Conservation (phyloP, 2,329 filamentous ascomycete species). For the Penicillium expansum region DNA sequence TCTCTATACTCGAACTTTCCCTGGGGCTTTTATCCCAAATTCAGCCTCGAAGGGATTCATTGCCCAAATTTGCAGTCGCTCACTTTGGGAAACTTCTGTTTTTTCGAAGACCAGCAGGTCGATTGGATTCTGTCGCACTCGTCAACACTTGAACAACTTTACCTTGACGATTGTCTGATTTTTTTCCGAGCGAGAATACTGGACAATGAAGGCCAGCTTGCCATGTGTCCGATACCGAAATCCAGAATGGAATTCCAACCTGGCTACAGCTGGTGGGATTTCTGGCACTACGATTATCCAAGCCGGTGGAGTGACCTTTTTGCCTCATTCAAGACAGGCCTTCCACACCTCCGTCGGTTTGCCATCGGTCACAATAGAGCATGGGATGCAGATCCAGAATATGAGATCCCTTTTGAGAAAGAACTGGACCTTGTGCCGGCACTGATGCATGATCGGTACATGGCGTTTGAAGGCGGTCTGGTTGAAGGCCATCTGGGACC, state of each 20-base stretch:
- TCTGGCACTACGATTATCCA: not conserved
- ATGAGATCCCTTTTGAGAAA: not conserved
- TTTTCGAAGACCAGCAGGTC: conserved; percentile 1
- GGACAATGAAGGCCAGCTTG: not conserved
- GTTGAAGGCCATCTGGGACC: not conserved
- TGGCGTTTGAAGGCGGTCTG: not conserved
- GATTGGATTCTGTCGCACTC: conserved; percentile 4
- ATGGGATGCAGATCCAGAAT: not conserved
- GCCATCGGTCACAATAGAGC: not conserved
- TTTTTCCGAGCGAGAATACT: not conserved
- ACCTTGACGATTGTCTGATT: not conserved
- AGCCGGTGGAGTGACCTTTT: not conserved
- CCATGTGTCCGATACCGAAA: not conserved
- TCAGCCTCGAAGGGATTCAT: not conserved
- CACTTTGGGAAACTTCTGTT: not conserved
- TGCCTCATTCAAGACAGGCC: not conserved
- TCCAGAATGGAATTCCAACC: not conserved
- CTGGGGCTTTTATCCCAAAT: not conserved
- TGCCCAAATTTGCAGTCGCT: conserved; percentile 2
- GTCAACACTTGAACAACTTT: not conserved
- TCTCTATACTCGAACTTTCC: not conserved
- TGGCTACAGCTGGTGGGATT: not conserved
- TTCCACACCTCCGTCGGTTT: not conserved
- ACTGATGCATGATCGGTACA: not conserved
- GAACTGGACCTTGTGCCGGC: not conserved